These are phyloP conservation scores for Rosa multiflora DNA, from an alignment of 306 rosid species.

Conservation along the genomic window DNA sequence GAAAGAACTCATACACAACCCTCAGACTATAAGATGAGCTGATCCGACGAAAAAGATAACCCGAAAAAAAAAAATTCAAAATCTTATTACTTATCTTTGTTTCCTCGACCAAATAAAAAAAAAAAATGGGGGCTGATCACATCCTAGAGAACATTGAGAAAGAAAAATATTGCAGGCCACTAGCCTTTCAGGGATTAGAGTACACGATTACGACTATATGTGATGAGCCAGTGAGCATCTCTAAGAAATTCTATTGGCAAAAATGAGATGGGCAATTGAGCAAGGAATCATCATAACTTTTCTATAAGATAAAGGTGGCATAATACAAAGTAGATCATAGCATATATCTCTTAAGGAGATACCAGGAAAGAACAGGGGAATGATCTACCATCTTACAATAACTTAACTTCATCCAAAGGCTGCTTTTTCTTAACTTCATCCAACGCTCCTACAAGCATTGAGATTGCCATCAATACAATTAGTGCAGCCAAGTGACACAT, in stretches of 20 bases:
- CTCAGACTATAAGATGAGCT: background rate
- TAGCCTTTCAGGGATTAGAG: conserved; percentile 15
- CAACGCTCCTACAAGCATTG: conserved; percentile 43
- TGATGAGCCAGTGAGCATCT: conserved; percentile 17
- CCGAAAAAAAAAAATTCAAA: background rate
- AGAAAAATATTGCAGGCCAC: conserved; percentile 19
- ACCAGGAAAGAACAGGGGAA: conserved; percentile 39
- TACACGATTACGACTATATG: conserved; percentile 13
- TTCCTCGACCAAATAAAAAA: conserved; percentile 16
- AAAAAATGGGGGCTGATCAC: background rate
- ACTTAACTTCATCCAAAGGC: conserved; percentile 54
- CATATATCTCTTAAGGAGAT: conserved; percentile 52
- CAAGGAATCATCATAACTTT: conserved; percentile 44
- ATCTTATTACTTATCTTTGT: conserved; percentile 22
- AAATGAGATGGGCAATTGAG: conserved; percentile 30
- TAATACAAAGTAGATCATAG: conserved; percentile 69
- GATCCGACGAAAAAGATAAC: background rate
- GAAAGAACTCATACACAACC: background rate
- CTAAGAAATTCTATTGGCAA: conserved; percentile 30
- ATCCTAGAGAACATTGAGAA: conserved; percentile 16
- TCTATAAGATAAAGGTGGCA: conserved; percentile 61
- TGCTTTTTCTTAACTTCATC: conserved; percentile 52
- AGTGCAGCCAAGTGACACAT: background rate
- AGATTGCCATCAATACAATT: conserved; percentile 26
- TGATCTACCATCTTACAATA: conserved; percentile 59